phyloP scores from a whole-genome alignment of 2,329 filamentous ascomycete genomes.

The Talaromyces albobiverticillius region DNA sequence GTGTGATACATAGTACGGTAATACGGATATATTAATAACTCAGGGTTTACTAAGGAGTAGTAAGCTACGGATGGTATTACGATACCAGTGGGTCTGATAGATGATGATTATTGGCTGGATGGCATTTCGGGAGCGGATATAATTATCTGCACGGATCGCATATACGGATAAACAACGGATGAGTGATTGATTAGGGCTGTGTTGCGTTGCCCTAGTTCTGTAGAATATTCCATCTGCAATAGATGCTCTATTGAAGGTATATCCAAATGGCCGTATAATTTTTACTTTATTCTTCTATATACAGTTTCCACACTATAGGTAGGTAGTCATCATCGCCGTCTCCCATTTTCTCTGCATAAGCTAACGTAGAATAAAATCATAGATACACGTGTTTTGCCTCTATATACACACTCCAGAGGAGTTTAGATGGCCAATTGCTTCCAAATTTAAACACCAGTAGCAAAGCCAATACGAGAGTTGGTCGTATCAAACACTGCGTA shows the following conservation, averaged over 20 bases:
- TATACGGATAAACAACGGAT: too few species aligned
- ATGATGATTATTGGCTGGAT: neutral
- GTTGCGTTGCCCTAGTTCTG: too few species aligned
- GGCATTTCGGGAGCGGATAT: neutral
- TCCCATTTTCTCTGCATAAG: too few species aligned
- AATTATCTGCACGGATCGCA: too few species aligned
- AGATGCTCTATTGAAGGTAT: too few species aligned
- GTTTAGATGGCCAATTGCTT: neutral
- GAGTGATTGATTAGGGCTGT: too few species aligned
- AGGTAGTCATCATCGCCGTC: too few species aligned
- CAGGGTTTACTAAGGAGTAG: neutral
- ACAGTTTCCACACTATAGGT: too few species aligned
- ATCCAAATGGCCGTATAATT: too few species aligned
- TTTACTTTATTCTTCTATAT: too few species aligned
- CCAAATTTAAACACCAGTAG: conserved; percentile 1
- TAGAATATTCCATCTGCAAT: too few species aligned
- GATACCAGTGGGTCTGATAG: neutral
- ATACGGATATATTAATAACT: conserved; percentile 14
- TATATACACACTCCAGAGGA: neutral
- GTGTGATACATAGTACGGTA: conserved; percentile 2
- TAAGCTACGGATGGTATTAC: neutral
- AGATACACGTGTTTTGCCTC: neutral
- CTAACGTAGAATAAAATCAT: neutral
- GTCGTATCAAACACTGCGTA: conserved; percentile 8
- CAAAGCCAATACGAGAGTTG: conserved; percentile 10